Evolutionary conservation across 306 rosid genomes (phyloP).

Genomic region (Styphnolobium japonicum): DNA sequence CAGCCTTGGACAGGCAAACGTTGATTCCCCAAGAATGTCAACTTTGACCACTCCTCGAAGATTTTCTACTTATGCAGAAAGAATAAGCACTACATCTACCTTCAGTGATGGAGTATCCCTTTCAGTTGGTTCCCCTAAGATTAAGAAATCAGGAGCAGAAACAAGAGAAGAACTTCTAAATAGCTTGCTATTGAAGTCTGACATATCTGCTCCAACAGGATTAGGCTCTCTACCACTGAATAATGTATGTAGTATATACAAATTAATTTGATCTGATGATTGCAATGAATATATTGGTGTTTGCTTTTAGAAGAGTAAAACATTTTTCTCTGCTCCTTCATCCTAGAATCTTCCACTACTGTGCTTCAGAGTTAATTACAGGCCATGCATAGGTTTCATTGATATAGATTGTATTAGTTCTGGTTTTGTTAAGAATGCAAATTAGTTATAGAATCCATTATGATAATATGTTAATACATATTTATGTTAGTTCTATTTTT

Average conservation of each 20-base stretch:
- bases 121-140: constrained; percentile 76
- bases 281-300: constrained; percentile 13
- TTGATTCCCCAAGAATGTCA: constrained; percentile 54
- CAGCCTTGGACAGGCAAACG: constrained; percentile 57
- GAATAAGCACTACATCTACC: constrained; percentile 79
- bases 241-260: constrained; percentile 57
- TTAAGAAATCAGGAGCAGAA: constrained; percentile 91
- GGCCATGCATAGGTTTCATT: background rate
- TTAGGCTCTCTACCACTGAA: constrained; percentile 45
- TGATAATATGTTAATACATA: background rate
- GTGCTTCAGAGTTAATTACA: constrained; percentile 6
- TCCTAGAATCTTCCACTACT: background rate
- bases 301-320: constrained; percentile 6
- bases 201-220: constrained; percentile 49
- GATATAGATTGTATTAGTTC: background rate
- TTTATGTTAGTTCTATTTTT: constrained; percentile 4
- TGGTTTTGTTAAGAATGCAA: background rate
- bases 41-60: constrained; percentile 57
- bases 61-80: constrained; percentile 89
- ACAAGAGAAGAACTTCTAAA: constrained; percentile 78
- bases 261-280: constrained; percentile 15
- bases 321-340: background rate
- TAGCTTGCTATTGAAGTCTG: constrained; percentile 68
- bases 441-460: background rate
- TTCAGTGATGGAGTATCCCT: constrained; percentile 62